Base-by-base conservation (phyloP, 805 yeast genomes). In the Hanseniaspora clermontiae region DNA sequence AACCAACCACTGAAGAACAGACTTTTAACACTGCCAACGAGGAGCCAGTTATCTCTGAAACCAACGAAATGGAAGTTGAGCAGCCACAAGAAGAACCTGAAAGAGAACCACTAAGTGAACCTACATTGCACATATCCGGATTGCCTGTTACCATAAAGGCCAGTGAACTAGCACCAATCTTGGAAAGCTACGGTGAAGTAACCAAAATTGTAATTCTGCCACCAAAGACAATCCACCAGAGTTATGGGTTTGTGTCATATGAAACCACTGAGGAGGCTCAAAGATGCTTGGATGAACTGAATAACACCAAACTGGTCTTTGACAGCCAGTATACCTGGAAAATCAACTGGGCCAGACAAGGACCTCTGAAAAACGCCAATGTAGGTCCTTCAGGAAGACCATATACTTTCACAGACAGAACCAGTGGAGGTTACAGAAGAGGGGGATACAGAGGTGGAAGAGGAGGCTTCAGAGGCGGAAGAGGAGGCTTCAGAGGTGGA, bases 191-290 rank as follows among this genome's bases (percentile, higher is more conserved):
- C 60, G 86, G 85, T 51, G 75, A 74, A 61, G 70, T 81, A 46
- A 77, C 78, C 51, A 74, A 82, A 67, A 77, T 81, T 52, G 82
- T 77, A 60, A 77, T 81, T 49, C 80, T 84, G 43, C 84, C 84
- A 56, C 82, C 84, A 59, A 76, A 80, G 66, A 72, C 77, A 32
- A 76, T 76, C 57, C 82, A 78, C 61, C 80, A 81, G 43, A 74
- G 78, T 59, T 81, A 73, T 63, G 86, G 84, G 8, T 81, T 81
- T 67, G 84, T 81, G 29, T 83, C 81, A 63, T 81, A 74, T 65
- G 72, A 74, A 60, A 74, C 70, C 51, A 62, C 69, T 15, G 78
- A 75, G 60, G 81, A 77, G 63, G 79, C 82, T 60, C 79, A 79
- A 60, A 71, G 71, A 39, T 83, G 84, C 10, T 62, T 81, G 17